A percentile compares a stretch with the other conserved stretches of the same genome.
These are phyloP conservation scores for Neurospora discreta DNA, from an alignment of 495 filamentous ascomycete species.

Conservation along the genomic window DNA sequence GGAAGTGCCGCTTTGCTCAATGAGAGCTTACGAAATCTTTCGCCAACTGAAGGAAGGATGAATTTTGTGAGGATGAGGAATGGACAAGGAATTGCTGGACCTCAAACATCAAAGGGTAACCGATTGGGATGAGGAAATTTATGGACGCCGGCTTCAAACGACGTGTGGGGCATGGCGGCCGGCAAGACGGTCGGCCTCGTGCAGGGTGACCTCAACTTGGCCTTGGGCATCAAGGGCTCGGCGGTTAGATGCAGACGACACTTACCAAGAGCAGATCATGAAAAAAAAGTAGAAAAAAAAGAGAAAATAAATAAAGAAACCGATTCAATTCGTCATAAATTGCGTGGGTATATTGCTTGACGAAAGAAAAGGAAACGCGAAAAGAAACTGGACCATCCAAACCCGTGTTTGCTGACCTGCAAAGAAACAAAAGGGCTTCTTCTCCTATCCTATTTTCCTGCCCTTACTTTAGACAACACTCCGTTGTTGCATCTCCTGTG, in stretches of 20 bases:
- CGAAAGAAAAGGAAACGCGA: neutral
- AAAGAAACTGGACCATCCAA: neutral
- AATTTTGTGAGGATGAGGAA: too few relatives aligned
- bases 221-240: neutral
- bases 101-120: too few relatives aligned
- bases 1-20: too few relatives aligned
- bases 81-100: too few relatives aligned
- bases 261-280: neutral
- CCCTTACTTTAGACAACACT: neutral
- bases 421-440: neutral
- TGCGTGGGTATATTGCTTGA: neutral
- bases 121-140: too few relatives aligned
- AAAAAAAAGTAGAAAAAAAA: too few relatives aligned
- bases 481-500: neutral
- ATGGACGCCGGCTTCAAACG: neutral
- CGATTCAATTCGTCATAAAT: neutral
- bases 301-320: too few relatives aligned
- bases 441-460: neutral
- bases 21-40: too few relatives aligned
- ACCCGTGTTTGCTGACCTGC: neutral
- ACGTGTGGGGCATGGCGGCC: neutral
- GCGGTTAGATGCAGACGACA: neutral
- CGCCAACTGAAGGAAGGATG: too few relatives aligned
- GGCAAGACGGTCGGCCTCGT: neutral
- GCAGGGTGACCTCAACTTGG: neutral